Conservation (phyloP, 805 yeast genomes). For the Yarrowia porcina region DNA sequence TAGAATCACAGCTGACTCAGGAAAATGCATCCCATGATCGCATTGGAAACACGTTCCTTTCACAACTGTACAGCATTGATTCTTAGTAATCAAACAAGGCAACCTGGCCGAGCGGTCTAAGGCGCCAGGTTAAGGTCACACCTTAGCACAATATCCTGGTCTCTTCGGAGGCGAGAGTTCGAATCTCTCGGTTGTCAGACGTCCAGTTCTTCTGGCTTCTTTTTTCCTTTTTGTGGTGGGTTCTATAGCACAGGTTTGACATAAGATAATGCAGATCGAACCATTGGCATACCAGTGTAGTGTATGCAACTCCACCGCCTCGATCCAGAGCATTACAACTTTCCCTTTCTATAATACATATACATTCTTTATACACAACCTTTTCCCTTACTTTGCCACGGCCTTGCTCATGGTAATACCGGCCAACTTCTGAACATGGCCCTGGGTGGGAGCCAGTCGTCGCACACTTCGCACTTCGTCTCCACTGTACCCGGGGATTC, state of each 20-base stretch:
- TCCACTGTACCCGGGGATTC: slow-evolving; percentile 87
- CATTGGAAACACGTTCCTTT: too few species aligned
- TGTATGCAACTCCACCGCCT: too few species aligned
- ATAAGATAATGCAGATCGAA: too few species aligned
- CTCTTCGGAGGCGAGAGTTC: slow-evolving; percentile 24
- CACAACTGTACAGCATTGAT: too few species aligned
- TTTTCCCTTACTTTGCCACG: slow-evolving; percentile 27
- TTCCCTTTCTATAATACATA: not conserved
- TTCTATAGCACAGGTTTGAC: too few species aligned
- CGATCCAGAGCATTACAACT: not conserved
- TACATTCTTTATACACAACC: slow-evolving; percentile 1
- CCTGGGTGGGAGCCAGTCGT: slow-evolving; percentile 41
- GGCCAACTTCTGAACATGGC: slow-evolving; percentile 42
- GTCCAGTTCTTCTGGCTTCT: too few species aligned
- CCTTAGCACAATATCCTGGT: slow-evolving; percentile 16
- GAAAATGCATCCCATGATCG: too few species aligned
- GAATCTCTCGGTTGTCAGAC: slow-evolving; percentile 21
- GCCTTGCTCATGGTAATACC: slow-evolving; percentile 38
- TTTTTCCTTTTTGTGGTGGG: too few species aligned
- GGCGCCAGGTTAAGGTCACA: slow-evolving; percentile 26
- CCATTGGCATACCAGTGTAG: too few species aligned
- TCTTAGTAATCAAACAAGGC: not conserved
- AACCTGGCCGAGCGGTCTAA: slow-evolving; percentile 26
- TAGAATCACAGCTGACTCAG: too few species aligned
- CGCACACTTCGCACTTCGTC: slow-evolving; percentile 73